Evolutionary conservation across 1,284 basidiomycete genomes (phyloP), one percentile per base, ranked within the genome.

Genomic region (Tylopilus orsonianus): DNA sequence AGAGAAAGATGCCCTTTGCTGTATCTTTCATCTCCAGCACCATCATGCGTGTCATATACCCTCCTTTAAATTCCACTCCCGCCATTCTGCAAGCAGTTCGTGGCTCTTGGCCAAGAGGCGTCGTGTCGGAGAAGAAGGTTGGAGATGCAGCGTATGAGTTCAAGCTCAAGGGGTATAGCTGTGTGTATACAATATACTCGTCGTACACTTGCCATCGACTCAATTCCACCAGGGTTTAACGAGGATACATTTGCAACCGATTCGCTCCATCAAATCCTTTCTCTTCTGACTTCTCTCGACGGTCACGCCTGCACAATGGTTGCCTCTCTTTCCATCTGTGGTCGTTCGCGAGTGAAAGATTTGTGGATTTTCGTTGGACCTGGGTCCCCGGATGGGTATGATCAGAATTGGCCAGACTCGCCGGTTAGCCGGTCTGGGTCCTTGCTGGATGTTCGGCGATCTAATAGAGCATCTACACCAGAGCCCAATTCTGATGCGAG

Each of bases 41-140:
- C 6, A 57, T 78, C 40, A 73, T 90, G 64, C 81, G 85, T 41
- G 87, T 89, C 44, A 80, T 90, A 44, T 74, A 78, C 22, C 85
- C 87, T 20, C 87, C 87, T 19, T 73, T 89, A 23, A 77, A 83
- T 54, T 77, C 79, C 30, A 90, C 87, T 7, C 87, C 87, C 13
- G 87, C 85, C 46, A 87, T 90, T 48, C 72, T 90, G 18, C 81
- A 85, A 60, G 83, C 85, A n/a, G 85, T 89, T 13, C 77, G 87
- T 50, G 76, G 74, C 9, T 79, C 87, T 16, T 90, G 87, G 87
- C 87, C 87, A 16, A 75, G 85, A 56, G 87, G 87, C 18, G 84
- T 89, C 12, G 77, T 83, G 8, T 80, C 80, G 1, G 87, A 90
- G 66, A 87, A 83, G 72, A 89, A 85, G 61, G 72, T 87, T 1